Percentiles rank a stretch among this genome's conserved stretches.
Evolutionary conservation across 176 grass and related monocot genomes (phyloP).

Genomic region (Aechmea fasciata): DNA sequence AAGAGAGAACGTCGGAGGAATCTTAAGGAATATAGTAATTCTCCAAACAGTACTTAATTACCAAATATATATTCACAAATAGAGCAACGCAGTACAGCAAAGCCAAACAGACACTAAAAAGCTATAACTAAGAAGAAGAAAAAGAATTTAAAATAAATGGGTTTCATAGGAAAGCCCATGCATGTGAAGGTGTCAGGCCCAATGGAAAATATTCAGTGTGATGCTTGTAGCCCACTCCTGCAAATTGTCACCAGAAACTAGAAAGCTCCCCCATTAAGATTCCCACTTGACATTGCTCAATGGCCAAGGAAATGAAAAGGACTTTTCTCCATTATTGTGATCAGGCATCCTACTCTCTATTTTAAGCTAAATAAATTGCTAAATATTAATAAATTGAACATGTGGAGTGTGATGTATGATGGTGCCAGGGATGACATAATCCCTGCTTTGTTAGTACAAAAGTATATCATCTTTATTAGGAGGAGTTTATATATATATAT

Average conservation of each 20-base stretch:
- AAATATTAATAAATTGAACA: conserved; percentile 10
- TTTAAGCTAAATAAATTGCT: conserved; percentile 9
- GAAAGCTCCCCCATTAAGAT: background rate
- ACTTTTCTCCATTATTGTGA: no score
- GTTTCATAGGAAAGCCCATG: background rate
- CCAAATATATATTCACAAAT: no score
- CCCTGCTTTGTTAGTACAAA: conserved; percentile 26
- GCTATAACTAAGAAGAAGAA: no score
- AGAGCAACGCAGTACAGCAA: background rate
- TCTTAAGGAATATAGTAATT: no score
- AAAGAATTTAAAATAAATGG: background rate
- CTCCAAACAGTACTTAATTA: no score
- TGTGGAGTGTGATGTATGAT: conserved; percentile 4
- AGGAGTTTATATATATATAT: conserved; percentile 23
- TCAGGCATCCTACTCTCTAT: background rate
- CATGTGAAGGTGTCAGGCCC: background rate
- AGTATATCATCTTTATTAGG: conserved; percentile 22
- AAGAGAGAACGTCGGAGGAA: no score
- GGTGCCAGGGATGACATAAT: conserved; percentile 30
- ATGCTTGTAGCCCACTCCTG: background rate
- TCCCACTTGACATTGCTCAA: background rate
- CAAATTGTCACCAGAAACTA: background rate
- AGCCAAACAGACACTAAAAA: background rate
- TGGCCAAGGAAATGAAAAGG: no score
- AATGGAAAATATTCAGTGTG: background rate